These are phyloP conservation scores for Aotearoamyces nothofagi DNA, from an alignment of 2,329 filamentous ascomycete genomes.

Conservation along the genomic window DNA sequence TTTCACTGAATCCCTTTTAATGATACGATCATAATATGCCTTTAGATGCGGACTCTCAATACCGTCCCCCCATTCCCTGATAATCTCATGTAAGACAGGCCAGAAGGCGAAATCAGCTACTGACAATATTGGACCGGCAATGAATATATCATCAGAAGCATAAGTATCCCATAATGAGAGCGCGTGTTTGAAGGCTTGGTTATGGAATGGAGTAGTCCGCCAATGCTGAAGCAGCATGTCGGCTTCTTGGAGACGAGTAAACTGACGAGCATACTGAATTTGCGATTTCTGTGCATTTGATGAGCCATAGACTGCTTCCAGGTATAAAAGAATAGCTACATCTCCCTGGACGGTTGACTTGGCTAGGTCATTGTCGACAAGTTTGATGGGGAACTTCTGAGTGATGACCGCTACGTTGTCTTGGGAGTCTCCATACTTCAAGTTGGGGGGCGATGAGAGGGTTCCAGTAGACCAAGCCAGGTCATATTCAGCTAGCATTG, in stretches of 20 bases:
- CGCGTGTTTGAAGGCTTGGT: slow-evolving; percentile 13
- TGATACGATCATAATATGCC: neutral
- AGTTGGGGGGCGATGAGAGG: slow-evolving; percentile 14
- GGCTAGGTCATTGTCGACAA: slow-evolving; percentile 36
- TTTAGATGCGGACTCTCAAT: neutral
- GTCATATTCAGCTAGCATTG: slow-evolving; percentile 33
- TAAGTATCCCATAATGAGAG: slow-evolving; percentile 13
- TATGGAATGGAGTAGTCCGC: slow-evolving; percentile 9
- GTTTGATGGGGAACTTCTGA: slow-evolving; percentile 25
- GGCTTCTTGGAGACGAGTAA: slow-evolving; percentile 12
- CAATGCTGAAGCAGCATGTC: slow-evolving; percentile 11
- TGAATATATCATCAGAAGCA: slow-evolving; percentile 20
- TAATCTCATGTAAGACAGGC: slow-evolving; percentile 35
- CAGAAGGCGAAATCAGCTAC: slow-evolving; percentile 41
- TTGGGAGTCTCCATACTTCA: slow-evolving; percentile 12
- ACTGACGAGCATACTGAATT: slow-evolving; percentile 13
- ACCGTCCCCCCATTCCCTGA: slow-evolving; percentile 18
- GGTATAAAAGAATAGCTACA: slow-evolving; percentile 39
- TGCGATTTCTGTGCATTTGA: slow-evolving; percentile 2
- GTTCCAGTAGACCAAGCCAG: slow-evolving; percentile 22
- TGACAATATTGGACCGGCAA: slow-evolving; percentile 26
- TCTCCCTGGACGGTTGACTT: slow-evolving; percentile 33
- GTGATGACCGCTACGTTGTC: slow-evolving; percentile 7
- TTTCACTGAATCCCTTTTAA: neutral
- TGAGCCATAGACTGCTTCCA: slow-evolving; percentile 36